These are phyloP conservation scores for Rhizopogon vesiculosus DNA, from an alignment of 768 basidiomycete species.

Conservation along the genomic window DNA sequence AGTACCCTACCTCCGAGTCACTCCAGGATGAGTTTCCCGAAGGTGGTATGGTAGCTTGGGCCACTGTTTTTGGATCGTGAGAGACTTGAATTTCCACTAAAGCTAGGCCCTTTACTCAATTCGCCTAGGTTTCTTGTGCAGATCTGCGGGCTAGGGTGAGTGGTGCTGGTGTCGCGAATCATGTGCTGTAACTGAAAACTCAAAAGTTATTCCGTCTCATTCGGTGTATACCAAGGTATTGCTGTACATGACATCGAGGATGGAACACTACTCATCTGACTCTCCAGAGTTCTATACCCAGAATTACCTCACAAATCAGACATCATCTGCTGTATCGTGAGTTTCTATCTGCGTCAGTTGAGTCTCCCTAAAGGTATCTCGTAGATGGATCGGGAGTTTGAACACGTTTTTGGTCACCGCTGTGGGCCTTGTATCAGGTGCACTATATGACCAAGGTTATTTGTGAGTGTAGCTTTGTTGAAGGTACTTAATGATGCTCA, in stretches of 20 bases:
- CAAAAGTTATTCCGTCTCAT: slow-evolving; percentile 28
- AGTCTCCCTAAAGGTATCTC: background rate
- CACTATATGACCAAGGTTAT: slow-evolving; percentile 47
- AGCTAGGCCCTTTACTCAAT: background rate
- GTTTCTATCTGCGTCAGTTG: slow-evolving; percentile 1
- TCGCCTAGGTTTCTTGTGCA: slow-evolving; percentile 23
- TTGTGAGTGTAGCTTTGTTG: slow-evolving; percentile 28
- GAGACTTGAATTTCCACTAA: background rate
- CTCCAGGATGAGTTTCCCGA: slow-evolving; percentile 17
- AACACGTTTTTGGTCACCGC: slow-evolving; percentile 37
- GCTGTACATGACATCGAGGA: background rate
- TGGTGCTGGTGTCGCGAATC: background rate
- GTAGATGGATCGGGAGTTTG: slow-evolving; percentile 41
- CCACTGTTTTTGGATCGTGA: slow-evolving; percentile 19
- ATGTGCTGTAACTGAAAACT: background rate
- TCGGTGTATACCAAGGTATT: slow-evolving; percentile 37
- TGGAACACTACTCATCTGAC: background rate
- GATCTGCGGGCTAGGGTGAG: slow-evolving; percentile 30
- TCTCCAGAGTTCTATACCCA: slow-evolving; percentile 33
- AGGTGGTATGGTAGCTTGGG: slow-evolving; percentile 22
- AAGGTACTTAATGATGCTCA: background rate
- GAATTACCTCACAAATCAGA: slow-evolving; percentile 27
- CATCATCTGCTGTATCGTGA: slow-evolving; percentile 32
- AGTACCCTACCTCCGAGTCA: background rate
- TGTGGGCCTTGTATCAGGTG: slow-evolving; percentile 35